phyloP scores from a whole-genome alignment of 352 stramenopile genomes.

The Phytopythium mirpurense region DNA sequence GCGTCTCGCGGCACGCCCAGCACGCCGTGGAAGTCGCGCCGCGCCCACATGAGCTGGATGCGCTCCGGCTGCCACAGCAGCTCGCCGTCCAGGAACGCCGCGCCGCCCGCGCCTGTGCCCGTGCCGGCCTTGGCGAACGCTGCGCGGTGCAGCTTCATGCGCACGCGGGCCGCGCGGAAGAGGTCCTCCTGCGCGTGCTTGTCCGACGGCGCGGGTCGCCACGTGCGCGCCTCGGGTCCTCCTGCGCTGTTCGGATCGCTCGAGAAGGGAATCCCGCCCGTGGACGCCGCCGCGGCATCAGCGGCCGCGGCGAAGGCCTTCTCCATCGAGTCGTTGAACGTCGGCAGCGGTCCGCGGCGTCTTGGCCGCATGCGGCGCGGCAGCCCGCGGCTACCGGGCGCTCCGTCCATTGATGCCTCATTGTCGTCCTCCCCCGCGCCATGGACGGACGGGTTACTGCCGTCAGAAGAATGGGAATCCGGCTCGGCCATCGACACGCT shows the following conservation, averaged over 20 bases:
- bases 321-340: conserved; percentile 32
- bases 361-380: not conserved
- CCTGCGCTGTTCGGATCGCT: not conserved
- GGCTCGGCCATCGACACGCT: conserved; percentile 5
- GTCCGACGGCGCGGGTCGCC: conserved; percentile 30
- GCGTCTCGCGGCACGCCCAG: conserved; percentile 61
- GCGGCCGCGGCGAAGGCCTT: conserved; percentile 17
- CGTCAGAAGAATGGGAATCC: not conserved
- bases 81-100: conserved; percentile 42
- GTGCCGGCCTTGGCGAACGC: conserved; percentile 29
- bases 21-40: conserved; percentile 71
- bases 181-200: conserved; percentile 76
- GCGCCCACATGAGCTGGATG: conserved; percentile 78
- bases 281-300: conserved; percentile 2
- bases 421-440: not conserved
- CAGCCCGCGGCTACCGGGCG: not conserved
- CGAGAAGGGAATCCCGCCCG: not conserved
- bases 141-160: conserved; percentile 74
- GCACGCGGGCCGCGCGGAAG: conserved; percentile 64
- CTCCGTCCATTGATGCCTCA: not conserved
- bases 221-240: conserved; percentile 20
- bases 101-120: conserved; percentile 17
- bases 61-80: conserved; percentile 73
- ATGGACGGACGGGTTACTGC: not conserved
- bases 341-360: conserved; percentile 22